Conservation (phyloP, 805 yeast species). For the Jamesozyma piceae region DNA sequence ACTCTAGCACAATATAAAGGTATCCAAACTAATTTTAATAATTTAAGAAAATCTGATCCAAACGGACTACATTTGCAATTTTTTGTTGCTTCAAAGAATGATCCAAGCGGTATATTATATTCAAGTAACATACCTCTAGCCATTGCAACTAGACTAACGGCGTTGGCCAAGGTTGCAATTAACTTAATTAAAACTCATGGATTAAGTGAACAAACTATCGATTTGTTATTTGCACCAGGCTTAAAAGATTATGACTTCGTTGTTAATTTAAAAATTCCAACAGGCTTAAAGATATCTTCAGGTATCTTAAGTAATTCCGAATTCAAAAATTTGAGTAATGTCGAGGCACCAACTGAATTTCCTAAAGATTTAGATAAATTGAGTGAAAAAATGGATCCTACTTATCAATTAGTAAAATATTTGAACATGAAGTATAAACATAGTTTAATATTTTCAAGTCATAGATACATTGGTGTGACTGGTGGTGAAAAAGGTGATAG, state of each 20-base stretch:
- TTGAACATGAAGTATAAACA: slow-evolving; percentile 56
- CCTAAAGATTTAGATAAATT: slow-evolving; percentile 33
- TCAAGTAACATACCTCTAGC: slow-evolving; percentile 57
- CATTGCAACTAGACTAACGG: slow-evolving; percentile 80
- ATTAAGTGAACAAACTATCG: slow-evolving; percentile 34
- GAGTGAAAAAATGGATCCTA: slow-evolving; percentile 48
- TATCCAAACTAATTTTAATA: slow-evolving; percentile 55
- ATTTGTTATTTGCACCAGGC: slow-evolving; percentile 68
- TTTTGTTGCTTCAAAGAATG: slow-evolving; percentile 75
- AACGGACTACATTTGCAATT: slow-evolving; percentile 68
- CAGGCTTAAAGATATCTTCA: slow-evolving; percentile 36
- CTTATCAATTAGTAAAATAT: slow-evolving; percentile 49
- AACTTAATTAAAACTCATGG: slow-evolving; percentile 43
- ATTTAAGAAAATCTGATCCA: slow-evolving; percentile 70
- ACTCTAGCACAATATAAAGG: slow-evolving; percentile 52
- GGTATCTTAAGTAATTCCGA: slow-evolving; percentile 48
- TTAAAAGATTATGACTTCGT: slow-evolving; percentile 77
- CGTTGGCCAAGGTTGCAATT: slow-evolving; percentile 69
- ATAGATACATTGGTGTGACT: slow-evolving; percentile 42
- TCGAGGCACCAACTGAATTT: slow-evolving; percentile 23
- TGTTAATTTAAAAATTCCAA: slow-evolving; percentile 44
- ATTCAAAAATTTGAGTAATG: slow-evolving; percentile 48
- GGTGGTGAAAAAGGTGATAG: slow-evolving; percentile 46
- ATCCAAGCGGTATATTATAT: slow-evolving; percentile 83
- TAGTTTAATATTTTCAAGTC: slow-evolving; percentile 59